Base-by-base conservation (phyloP, 2,329 filamentous ascomycete genomes). In the Ophiocordyceps camponoti-floridani region DNA sequence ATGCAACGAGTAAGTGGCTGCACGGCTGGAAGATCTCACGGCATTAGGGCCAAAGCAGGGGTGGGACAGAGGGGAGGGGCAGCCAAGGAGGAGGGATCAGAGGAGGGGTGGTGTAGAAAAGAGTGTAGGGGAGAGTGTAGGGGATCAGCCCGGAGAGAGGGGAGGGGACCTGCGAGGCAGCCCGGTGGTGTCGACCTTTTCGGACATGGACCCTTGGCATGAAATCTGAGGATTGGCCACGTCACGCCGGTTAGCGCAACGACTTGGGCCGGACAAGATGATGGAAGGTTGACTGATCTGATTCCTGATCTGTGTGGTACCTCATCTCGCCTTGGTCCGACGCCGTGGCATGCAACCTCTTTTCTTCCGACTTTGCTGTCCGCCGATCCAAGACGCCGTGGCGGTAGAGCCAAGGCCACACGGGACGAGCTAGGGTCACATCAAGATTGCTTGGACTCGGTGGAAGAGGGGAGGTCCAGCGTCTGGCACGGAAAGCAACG, bases 301-400 rank as follows among this genome's bases (percentile, higher is more conserved):
- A 33, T 33, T n/a, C n/a, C 31, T 33, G 31, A 33, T 33, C 31
- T 33, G 59, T 62, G 61, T 63, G 57, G 53, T 49, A 62, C 61
- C 51, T 58, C 59, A 62, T 62, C 59, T 62, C 55, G 58, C 54
- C 55, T 58, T 53, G 55, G 53, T 55, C 51, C 47, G 51, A 58
- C 56, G 52, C 48, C 41, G 46, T 45, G 40, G 44, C 41, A 40
- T 45, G 45, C 48, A 47, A 33, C 4, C 10, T 10, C 10, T 12
- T 33, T 4, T 33, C 31, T 41, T n/a, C n/a, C n/a, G n/a, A n/a
- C n/a, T n/a, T n/a, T n/a, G n/a, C n/a, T n/a, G n/a, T n/a, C n/a
- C n/a, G n/a, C n/a, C n/a, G n/a, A n/a, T n/a, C n/a, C n/a, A n/a
- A n/a, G n/a, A n/a, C n/a, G n/a, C n/a, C n/a, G n/a, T n/a, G n/a